These are phyloP conservation scores for Sporisorium sorghi DNA, from an alignment of 1,284 basidiomycete species.

Conservation along the genomic window DNA sequence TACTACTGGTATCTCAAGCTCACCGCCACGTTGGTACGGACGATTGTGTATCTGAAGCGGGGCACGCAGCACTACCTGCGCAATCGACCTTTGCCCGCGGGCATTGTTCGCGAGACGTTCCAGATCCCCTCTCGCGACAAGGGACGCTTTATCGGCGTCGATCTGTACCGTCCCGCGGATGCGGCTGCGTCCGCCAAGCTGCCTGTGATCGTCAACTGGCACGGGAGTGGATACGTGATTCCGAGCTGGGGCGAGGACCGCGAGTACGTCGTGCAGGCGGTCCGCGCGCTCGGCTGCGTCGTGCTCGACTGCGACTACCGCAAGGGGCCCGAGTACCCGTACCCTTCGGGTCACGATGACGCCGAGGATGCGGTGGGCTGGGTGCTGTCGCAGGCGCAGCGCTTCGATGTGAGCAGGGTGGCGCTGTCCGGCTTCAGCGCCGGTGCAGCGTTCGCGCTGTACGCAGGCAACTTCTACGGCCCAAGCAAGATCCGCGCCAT, in stretches of 20 bases:
- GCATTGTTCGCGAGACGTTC: constrained; percentile 25
- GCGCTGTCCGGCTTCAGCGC: constrained; percentile 61
- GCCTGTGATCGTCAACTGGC: constrained; percentile 42
- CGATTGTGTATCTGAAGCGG: constrained; percentile 15
- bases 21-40: constrained; percentile 18
- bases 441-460: constrained; percentile 59
- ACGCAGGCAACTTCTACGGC: constrained; percentile 29
- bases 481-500: constrained; percentile 46
- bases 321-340: constrained; percentile 61
- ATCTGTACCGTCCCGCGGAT: constrained; percentile 34
- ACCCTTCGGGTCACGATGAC: constrained; percentile 51
- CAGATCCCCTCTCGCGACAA: constrained; percentile 36
- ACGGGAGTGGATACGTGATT: constrained; percentile 43
- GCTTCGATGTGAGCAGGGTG: constrained; percentile 39
- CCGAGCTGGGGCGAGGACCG: constrained; percentile 48
- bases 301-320: constrained; percentile 59
- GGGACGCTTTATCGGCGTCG: constrained; percentile 38
- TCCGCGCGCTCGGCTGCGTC: constrained; percentile 30
- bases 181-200: constrained; percentile 18
- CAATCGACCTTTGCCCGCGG: constrained; percentile 15
- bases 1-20: constrained; percentile 45
- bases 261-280: constrained; percentile 28
- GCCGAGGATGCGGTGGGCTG: constrained; percentile 51
- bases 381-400: constrained; percentile 43
- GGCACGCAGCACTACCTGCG: constrained; percentile 35